Percentiles rank a stretch among this genome's conserved stretches.
These are phyloP conservation scores for Magnusiomyces ingens DNA, from an alignment of 1,139 yeast genomes.

Conservation along the genomic window DNA sequence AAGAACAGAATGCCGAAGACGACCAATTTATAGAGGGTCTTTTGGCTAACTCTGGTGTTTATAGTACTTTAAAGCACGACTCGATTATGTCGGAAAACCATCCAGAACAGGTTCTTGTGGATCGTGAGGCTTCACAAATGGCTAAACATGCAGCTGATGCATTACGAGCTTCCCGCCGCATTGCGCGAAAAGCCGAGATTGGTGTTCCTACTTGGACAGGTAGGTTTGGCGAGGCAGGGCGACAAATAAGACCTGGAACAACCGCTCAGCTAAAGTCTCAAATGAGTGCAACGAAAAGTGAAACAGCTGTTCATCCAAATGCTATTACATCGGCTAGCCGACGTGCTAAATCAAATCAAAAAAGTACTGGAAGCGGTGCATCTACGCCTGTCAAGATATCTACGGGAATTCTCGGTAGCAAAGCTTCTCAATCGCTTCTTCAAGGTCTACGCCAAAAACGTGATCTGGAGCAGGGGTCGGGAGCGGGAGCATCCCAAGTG, in stretches of 20 bases:
- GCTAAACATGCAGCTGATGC: constrained; percentile 77
- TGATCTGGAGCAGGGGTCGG: constrained; percentile 23
- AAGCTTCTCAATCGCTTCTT: constrained; percentile 26
- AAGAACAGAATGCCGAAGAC: constrained; percentile 35
- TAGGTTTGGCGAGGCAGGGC: constrained; percentile 78
- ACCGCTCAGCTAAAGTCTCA: background rate
- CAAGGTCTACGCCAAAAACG: constrained; percentile 23
- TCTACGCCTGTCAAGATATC: constrained; percentile 1
- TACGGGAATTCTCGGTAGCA: constrained; percentile 1
- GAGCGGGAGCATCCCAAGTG: no score
- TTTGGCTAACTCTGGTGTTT: constrained; percentile 66
- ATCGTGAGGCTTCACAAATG: constrained; percentile 67
- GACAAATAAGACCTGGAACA: constrained; percentile 15
- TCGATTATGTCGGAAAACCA: constrained; percentile 55
- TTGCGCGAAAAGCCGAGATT: constrained; percentile 55
- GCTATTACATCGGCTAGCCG: constrained; percentile 8
- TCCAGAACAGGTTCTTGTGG: constrained; percentile 52
- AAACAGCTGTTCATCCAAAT: background rate
- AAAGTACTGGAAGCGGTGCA: background rate
- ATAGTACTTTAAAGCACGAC: constrained; percentile 73
- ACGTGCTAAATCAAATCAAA: constrained; percentile 17
- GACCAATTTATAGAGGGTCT: constrained; percentile 66
- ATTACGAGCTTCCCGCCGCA: constrained; percentile 56
- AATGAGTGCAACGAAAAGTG: background rate
- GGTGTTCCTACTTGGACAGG: constrained; percentile 99